Evolutionary conservation across 768 basidiomycete genomes (phyloP).

Genomic region (Rhizopogon vesiculosus): DNA sequence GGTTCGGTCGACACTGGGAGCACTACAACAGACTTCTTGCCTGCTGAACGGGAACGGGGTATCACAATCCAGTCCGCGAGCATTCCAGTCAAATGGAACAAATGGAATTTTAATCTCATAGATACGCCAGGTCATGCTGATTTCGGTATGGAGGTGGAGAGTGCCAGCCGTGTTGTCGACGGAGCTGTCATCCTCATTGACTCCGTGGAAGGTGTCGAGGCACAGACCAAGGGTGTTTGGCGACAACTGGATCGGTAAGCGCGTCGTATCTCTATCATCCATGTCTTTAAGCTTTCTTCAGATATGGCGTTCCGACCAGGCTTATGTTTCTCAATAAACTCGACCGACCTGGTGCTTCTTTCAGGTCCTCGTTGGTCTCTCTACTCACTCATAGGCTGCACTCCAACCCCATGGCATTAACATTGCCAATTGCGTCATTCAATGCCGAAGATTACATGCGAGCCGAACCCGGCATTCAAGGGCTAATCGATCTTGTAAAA

Average conservation of each 20-base stretch:
- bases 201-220: conserved; percentile 88
- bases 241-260: conserved; percentile 76
- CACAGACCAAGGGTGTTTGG: conserved; percentile 90
- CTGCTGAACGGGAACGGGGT: conserved; percentile 84
- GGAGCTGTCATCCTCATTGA: conserved; percentile 87
- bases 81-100: conserved; percentile 82
- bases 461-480: conserved; percentile 82
- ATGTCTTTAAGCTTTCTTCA: conserved; percentile 22
- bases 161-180: conserved; percentile 86
- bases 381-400: conserved; percentile 73
- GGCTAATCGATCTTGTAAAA: conserved; percentile 76
- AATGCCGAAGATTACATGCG: conserved; percentile 55
- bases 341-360: conserved; percentile 82
- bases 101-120: conserved; percentile 82
- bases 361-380: conserved; percentile 66
- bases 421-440: conserved; percentile 78
- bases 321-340: conserved; percentile 86
- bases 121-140: conserved; percentile 93
- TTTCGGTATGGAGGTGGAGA: conserved; percentile 97
- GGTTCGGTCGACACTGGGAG: conserved; percentile 89
- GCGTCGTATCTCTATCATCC: conserved; percentile 12
- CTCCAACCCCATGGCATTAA: conserved; percentile 62
- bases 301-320: conserved; percentile 75
- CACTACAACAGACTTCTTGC: conserved; percentile 86
- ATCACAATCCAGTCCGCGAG: conserved; percentile 93